Conservation (phyloP, 169 alveolate species). For the Plasmodium cynomolgi region DNA sequence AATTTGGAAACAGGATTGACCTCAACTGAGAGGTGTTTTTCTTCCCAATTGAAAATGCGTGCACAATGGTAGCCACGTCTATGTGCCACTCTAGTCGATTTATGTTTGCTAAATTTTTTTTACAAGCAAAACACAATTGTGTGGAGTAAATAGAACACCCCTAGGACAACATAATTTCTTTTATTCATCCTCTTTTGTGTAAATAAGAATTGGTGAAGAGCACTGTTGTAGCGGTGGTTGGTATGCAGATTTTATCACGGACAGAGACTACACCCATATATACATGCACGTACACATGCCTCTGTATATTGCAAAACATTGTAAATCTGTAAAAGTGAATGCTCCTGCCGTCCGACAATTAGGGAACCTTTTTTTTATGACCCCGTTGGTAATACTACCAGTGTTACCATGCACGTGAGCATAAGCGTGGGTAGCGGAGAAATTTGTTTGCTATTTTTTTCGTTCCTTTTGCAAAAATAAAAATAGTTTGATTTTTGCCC, state of each 20-base stretch:
- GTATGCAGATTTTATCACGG: not conserved
- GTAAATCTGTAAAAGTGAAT: not conserved
- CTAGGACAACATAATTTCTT: not conserved
- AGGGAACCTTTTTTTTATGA: not conserved
- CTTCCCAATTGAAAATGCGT: not conserved
- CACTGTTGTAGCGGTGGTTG: not conserved
- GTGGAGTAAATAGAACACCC: not conserved
- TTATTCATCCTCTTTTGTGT: not conserved
- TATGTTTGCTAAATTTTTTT: not conserved
- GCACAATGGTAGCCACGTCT: not conserved
- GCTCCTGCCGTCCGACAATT: not conserved
- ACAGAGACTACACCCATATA: not conserved
- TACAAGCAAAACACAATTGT: not conserved
- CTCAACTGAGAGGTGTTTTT: slow-evolving; percentile 19
- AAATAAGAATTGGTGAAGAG: not conserved
- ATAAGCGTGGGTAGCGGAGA: not conserved
- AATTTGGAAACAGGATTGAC: slow-evolving; percentile 72
- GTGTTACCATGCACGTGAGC: not conserved
- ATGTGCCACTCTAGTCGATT: not conserved
- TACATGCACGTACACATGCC: not conserved
- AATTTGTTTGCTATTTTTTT: not conserved
- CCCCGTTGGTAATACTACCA: not conserved
- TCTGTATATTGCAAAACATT: not conserved
- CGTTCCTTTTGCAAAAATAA: not conserved
- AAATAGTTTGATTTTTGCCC: not conserved